Percentiles rank a stretch among this genome's conserved stretches.
phyloP scores from a whole-genome alignment of 192 early-diverging fungal genomes.

The Entomortierella parvispora region DNA sequence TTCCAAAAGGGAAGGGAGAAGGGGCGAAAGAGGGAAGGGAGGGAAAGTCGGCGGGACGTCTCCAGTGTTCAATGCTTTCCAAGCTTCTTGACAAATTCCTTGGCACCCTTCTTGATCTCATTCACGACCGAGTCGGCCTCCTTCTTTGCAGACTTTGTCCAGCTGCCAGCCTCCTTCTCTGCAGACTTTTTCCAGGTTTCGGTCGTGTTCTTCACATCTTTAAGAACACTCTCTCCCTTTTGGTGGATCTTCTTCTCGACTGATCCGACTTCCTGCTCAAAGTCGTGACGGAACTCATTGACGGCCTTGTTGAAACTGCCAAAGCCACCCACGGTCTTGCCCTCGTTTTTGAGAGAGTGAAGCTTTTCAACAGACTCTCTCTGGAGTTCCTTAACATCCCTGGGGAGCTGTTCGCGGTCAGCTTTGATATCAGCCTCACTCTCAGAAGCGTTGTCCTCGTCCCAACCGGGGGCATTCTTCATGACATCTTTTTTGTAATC shows the following conservation, averaged over 20 bases:
- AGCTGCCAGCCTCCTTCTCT: background rate
- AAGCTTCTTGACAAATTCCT: conserved; percentile 24
- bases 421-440: conserved; percentile 50
- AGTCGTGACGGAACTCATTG: background rate
- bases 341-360: background rate
- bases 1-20: no score
- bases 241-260: background rate
- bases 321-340: background rate
- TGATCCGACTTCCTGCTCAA: background rate
- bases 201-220: background rate
- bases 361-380: conserved; percentile 11
- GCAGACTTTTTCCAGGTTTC: background rate
- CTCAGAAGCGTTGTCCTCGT: conserved; percentile 16
- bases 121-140: conserved; percentile 1
- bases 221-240: conserved; percentile 3
- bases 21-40: no score
- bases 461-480: conserved; percentile 44
- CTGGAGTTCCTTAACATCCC: conserved; percentile 19
- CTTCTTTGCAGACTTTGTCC: background rate
- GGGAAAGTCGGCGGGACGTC: no score
- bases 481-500: conserved; percentile 9
- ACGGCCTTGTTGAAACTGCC: background rate
- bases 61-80: no score
- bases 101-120: conserved; percentile 1
- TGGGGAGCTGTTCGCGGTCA: conserved; percentile 27